Conservation (phyloP, 306 rosid species). For the Crotalaria pallida region DNA sequence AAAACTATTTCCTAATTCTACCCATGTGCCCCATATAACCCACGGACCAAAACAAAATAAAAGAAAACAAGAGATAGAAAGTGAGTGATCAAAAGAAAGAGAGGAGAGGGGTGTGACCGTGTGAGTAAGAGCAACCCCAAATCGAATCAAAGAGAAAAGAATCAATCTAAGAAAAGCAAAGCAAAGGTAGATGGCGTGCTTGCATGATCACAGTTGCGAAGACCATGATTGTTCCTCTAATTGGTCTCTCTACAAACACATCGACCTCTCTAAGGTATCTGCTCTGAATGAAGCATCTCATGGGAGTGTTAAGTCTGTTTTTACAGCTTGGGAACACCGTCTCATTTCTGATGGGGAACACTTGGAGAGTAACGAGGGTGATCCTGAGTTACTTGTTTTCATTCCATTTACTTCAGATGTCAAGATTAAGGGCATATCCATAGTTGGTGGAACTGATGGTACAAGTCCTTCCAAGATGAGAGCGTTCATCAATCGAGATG, state of each 20-base stretch:
- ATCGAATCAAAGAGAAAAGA: background rate
- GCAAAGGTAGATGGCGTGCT: slow-evolving; percentile 91
- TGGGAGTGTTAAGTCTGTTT: slow-evolving; percentile 81
- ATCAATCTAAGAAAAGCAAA: background rate
- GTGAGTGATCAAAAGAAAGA: too few species aligned
- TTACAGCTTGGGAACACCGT: slow-evolving; percentile 94
- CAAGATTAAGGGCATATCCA: slow-evolving; percentile 87
- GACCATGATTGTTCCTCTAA: slow-evolving; percentile 85
- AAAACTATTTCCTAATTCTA: too few species aligned
- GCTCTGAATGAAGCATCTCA: slow-evolving; percentile 84
- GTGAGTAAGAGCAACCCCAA: background rate
- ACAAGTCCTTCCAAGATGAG: slow-evolving; percentile 94
- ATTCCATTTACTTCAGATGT: slow-evolving; percentile 96
- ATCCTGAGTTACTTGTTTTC: slow-evolving; percentile 89
- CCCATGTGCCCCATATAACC: too few species aligned
- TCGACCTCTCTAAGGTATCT: slow-evolving; percentile 88
- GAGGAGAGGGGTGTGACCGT: too few species aligned
- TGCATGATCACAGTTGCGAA: slow-evolving; percentile 89
- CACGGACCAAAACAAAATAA: too few species aligned
- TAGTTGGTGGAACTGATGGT: slow-evolving; percentile 79
- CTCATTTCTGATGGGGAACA: slow-evolving; percentile 59
- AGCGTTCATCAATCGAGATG: slow-evolving; percentile 85
- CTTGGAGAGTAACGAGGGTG: slow-evolving; percentile 96
- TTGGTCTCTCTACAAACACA: slow-evolving; percentile 87
- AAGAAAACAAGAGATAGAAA: too few species aligned